Evolutionary conservation across 2,329 filamentous ascomycete genomes (phyloP), one percentile per base, ranked within the genome.

Genomic region (Colletotrichum endophyticum): DNA sequence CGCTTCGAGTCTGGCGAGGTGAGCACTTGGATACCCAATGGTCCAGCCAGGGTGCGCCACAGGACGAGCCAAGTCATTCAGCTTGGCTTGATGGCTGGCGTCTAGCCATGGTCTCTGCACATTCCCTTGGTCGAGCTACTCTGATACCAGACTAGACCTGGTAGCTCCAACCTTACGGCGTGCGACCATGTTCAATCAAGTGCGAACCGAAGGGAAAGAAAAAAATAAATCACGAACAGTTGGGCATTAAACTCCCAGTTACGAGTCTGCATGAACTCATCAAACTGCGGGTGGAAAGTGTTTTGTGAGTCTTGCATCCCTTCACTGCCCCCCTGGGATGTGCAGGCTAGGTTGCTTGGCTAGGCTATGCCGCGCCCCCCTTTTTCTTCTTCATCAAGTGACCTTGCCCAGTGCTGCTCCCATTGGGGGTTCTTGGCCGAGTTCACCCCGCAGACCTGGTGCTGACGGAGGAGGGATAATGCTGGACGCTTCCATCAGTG

Each of bases 11-110:
- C 36, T 36, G 36, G n/a, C 27, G n/a, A 34, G 12, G 22, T 49
- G 27, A 22, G 25, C 30, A 30, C 39, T 75, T 61, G 61, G 62
- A 75, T 44, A 32, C 69, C 36, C 8, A 11, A 44, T 27, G 34
- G 39, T 15, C 16, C 39, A 30, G n/a, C 62, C 30, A 2, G 22
- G 32, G 22, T 27, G 49, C 69, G 73, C 63, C 69, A 72, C 56
- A n/a, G 34, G 62, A 28, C 19, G 34, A 39, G 34, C 39, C 27
- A 63, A 36, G 22, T 32, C 30, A 19, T 68, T 76, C 70, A 69
- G 70, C 70, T 68, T 63, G 64, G 70, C 73, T 69, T 76, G 70
- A 68, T 73, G 70, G 70, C 70, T 76, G 73, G 63, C 70, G 73
- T 32, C 28, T 63, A 16, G 56, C 68, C 62, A 22, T 68, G 27